Percentiles rank a stretch among this genome's conserved stretches.
Evolutionary conservation across 768 basidiomycete species (phyloP).

Genomic region (Mycena pura): DNA sequence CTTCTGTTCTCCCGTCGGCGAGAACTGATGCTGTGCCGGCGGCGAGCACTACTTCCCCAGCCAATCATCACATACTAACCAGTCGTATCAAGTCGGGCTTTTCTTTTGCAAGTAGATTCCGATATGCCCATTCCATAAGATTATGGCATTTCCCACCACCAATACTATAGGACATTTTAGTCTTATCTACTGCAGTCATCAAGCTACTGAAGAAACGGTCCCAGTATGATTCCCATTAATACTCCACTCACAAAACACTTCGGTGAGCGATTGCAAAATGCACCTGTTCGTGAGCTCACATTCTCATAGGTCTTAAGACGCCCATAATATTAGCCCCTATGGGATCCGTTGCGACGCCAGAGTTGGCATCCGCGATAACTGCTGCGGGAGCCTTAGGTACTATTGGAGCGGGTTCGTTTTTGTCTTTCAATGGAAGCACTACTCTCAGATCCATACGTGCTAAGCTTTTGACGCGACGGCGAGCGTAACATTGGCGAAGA

Average conservation of each 20-base stretch:
- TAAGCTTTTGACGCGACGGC: constrained; percentile 46
- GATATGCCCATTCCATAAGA: too few relatives aligned
- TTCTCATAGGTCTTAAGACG: constrained; percentile 45
- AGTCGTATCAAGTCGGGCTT: too few relatives aligned
- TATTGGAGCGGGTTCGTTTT: constrained; percentile 52
- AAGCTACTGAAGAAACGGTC: too few relatives aligned
- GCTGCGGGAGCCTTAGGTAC: constrained; percentile 65
- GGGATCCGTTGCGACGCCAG: constrained; percentile 47
- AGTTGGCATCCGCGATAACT: constrained; percentile 50
- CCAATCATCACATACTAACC: too few relatives aligned
- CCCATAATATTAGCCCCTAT: constrained; percentile 66
- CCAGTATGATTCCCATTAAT: constrained; percentile 23
- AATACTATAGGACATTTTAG: too few relatives aligned
- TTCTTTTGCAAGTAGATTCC: too few relatives aligned
- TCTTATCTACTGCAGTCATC: too few relatives aligned
- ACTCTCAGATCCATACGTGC: background rate
- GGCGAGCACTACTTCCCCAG: too few relatives aligned
- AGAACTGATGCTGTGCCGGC: too few relatives aligned
- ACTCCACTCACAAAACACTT: constrained; percentile 46
- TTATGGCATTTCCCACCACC: too few relatives aligned
- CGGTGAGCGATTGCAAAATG: constrained; percentile 38
- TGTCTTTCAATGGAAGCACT: too few relatives aligned
- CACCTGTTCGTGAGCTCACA: background rate
- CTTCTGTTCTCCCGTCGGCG: too few relatives aligned
- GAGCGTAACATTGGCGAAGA: constrained; percentile 44